Conservation (phyloP, 192 early-diverging fungal genomes). For the Rhizophagus clarus region DNA sequence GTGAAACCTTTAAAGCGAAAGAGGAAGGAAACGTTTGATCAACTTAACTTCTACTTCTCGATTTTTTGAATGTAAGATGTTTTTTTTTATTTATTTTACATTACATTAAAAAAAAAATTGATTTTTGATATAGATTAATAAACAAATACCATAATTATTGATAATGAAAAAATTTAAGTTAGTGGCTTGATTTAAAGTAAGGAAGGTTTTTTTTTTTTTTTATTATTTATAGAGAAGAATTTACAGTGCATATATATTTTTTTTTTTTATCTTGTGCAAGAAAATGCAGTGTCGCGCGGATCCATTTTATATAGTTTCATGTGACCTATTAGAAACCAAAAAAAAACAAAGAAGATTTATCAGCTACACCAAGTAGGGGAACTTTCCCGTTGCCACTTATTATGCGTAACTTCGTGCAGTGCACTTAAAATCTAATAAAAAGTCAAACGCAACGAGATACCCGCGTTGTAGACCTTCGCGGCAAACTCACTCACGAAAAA, state of each 20-base stretch:
- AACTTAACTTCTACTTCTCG: not conserved
- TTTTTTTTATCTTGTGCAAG: no score
- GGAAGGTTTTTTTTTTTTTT: no score
- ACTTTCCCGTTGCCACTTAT: no score
- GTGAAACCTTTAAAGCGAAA: not conserved
- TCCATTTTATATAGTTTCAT: not conserved
- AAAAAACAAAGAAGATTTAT: conserved; percentile 7
- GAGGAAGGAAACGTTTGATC: not conserved
- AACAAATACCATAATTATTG: no score
- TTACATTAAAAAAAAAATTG: no score
- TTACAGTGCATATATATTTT: no score
- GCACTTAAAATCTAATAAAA: not conserved
- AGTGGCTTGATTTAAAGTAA: no score
- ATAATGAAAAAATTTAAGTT: no score
- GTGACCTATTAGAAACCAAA: not conserved
- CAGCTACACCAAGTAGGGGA: conserved; percentile 13
- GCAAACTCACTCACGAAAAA: not conserved
- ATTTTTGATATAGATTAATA: no score
- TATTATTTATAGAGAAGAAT: no score
- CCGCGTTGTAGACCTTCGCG: conserved; percentile 8
- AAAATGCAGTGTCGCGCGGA: not conserved
- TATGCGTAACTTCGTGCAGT: not conserved
- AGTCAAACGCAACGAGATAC: not conserved
- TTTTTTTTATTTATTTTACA: no score
- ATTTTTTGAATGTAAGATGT: not conserved